Base-by-base conservation (phyloP, 2,329 filamentous ascomycete species). In the Drechslerella coelobrocha region DNA sequence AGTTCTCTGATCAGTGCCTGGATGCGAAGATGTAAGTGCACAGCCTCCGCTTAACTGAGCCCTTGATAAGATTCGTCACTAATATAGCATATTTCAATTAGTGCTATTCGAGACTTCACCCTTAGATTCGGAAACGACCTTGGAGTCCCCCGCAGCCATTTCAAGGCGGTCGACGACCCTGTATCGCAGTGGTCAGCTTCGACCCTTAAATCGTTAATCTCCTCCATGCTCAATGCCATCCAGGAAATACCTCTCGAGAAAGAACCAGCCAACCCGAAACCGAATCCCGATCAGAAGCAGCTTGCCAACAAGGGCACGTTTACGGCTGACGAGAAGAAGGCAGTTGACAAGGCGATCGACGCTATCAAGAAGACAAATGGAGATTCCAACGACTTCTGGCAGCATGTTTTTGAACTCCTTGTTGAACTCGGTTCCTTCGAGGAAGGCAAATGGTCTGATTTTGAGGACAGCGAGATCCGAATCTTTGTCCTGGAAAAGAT, bases 21-120 rank as follows among this genome's bases (percentile, higher is more conserved):
- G 65, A 69, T 29, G 57, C 57, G 10, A 69, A 69, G 52, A 69
- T 69, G 65, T 69, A 48, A n/a, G n/a, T n/a, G n/a, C n/a, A n/a
- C n/a, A 62, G 65, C 52, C 57, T 59, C 52, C 23, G 6, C 12
- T 48, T 57, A 19, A 24, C 26, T 17, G 10, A 10, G 17, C 21
- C 26, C 31, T 34, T 29, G 39, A n/a, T 23, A 19, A 45, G n/a
- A 6, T 47, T 17, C 17, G 17, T 17, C 10, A 23, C 19, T 26
- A 23, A 55, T 41, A n/a, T 47, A 10, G 7, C 34, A 48, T 26
- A 23, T 31, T 53, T 21, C 45, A 19, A 7, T 3, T 31, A 69
- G 65, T 62, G 65, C 65, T 12, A 62, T 69, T 14, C 65, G 65
- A 6, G 65, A 69, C 39, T 69, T 69, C 27, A 37, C 24, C 27